phyloP scores from a whole-genome alignment of 2,329 filamentous ascomycete species.

The Ilyonectria sp. region DNA sequence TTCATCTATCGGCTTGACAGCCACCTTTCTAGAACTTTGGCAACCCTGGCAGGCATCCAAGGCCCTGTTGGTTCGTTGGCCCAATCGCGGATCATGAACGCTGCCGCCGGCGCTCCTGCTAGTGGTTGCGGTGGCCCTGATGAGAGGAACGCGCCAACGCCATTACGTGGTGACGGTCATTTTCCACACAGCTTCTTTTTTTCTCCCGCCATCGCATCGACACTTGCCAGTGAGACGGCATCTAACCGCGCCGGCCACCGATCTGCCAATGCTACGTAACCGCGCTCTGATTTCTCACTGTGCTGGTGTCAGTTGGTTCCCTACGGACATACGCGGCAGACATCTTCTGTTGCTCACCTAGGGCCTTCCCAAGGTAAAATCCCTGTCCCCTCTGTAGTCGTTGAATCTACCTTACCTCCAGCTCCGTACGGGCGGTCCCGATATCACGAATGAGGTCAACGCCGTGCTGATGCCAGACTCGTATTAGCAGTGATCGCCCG shows the following conservation, averaged over 20 bases:
- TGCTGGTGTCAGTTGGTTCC: not conserved
- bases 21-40: constrained; percentile 42
- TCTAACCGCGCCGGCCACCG: not conserved
- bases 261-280: not conserved
- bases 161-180: not conserved
- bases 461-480: constrained; percentile 20
- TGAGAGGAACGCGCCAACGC: not conserved
- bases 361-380: constrained; percentile 30
- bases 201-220: not conserved
- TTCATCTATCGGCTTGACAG: constrained; percentile 12
- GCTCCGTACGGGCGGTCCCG: constrained; percentile 45
- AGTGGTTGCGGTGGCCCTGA: not conserved
- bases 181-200: not conserved
- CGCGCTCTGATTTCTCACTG: not conserved
- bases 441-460: constrained; percentile 33
- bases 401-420: constrained; percentile 38
- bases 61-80: constrained; percentile 12
- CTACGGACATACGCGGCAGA: constrained; percentile 6
- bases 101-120: not conserved
- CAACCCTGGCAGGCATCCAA: constrained; percentile 3
- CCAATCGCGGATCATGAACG: constrained; percentile 7
- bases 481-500: constrained; percentile 45
- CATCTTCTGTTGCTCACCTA: constrained; percentile 18
- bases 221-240: not conserved
- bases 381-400: constrained; percentile 33